These are phyloP conservation scores for Claviceps digitariae DNA, from an alignment of 2,329 filamentous ascomycete genomes.

Conservation along the genomic window DNA sequence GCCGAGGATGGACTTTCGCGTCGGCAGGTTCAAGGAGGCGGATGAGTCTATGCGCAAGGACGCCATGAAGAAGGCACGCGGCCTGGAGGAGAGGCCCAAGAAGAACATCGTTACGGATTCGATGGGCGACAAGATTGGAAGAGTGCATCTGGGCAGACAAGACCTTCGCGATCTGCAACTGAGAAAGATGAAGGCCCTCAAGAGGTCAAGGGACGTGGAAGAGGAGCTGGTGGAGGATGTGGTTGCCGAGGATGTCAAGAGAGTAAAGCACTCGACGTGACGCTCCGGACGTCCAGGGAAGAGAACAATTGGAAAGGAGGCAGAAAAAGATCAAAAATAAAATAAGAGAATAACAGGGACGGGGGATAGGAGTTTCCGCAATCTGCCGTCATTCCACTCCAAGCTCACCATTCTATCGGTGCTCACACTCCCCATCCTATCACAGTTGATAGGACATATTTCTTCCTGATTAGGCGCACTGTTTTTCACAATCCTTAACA, in stretches of 20 bases:
- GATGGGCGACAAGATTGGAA: conserved; percentile 92
- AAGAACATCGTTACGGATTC: conserved; percentile 90
- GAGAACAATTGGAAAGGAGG: neutral
- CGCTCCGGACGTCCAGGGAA: conserved; percentile 8
- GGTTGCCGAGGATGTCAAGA: conserved; percentile 24
- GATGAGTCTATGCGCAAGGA: conserved; percentile 74
- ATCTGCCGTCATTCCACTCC: too few species aligned
- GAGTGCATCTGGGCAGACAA: conserved; percentile 82
- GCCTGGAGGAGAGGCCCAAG: conserved; percentile 64
- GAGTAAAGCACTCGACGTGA: conserved; percentile 17
- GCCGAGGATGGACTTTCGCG: conserved; percentile 79
- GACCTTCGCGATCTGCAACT: conserved; percentile 81
- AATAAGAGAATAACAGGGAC: neutral
- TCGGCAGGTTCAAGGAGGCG: conserved; percentile 68
- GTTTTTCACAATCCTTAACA: too few species aligned
- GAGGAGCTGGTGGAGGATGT: conserved; percentile 33
- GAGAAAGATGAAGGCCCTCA: conserved; percentile 98
- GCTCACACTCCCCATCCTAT: too few species aligned
- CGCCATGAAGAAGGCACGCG: conserved; percentile 75
- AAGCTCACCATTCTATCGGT: too few species aligned
- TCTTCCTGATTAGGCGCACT: too few species aligned
- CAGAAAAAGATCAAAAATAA: neutral
- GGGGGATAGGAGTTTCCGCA: too few species aligned
- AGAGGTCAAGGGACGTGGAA: conserved; percentile 58
- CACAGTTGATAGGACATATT: too few species aligned